Evolutionary conservation across 192 early-diverging fungal species (phyloP), one percentile per base, ranked within the genome.

Genomic region (Coemansia reversa): DNA sequence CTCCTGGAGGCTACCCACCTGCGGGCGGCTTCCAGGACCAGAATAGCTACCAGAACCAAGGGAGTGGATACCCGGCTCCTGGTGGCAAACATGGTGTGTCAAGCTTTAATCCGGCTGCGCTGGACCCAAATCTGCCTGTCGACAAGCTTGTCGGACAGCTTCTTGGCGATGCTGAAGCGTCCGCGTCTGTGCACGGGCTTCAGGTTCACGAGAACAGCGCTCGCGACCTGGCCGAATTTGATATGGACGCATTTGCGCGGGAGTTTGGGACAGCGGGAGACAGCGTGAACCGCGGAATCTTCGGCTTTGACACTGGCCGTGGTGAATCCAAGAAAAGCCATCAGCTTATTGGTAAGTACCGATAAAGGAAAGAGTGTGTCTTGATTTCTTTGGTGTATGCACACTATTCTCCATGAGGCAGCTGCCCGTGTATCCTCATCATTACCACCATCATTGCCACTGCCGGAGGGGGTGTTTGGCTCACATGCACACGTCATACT

Each of bases 281-380:
- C 23, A 49, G 48, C 52, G 51, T 42, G 60, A 55, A 67, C 23
- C 79, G 79, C 27, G 79, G 79, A 19, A 49, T 81, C 22, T 74
- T 79, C 60, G 58, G 76, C 65, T 71, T 71, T 52, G 58, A 60
- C 51, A 45, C 35, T 49, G 76, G 70, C 62, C 32, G 58, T 12
- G 79, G 79, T 42, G 35, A 81, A 70, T 75, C 79, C 20, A 75
- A 75, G 60, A 75, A 28, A 7, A 67, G 63, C 60, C 79, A 81
- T 53, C 79, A 81, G 69, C 69, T 81, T 54, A 60, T 81, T 62
- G 79, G 79, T 81, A 81, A 72, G 79, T 81, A 47, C 22, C 9
- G 24, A 45, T 45, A 45, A 45, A 45, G 39, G 39, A 45, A 45
- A 45, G 39, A 45, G 39, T 45, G 33, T 35, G 39, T 3, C 12